Conservation (phyloP, 2,329 filamentous ascomycete genomes). For the Arthrobotrys musiformis region DNA sequence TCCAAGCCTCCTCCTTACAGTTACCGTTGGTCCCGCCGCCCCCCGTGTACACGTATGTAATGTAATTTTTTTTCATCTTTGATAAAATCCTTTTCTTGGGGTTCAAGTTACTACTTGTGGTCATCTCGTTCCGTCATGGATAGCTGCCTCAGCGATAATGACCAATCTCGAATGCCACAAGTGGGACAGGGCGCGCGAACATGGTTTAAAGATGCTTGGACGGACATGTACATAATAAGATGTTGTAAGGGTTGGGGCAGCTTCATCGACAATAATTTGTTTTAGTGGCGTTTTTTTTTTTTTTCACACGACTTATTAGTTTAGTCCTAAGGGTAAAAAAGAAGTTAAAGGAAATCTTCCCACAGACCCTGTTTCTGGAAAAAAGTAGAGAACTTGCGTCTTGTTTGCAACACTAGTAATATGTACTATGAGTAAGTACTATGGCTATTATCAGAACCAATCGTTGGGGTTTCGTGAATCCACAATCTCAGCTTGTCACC, state of each 20-base stretch:
- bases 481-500: conserved; percentile 38
- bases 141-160: conserved; percentile 52
- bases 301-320: too few relatives aligned
- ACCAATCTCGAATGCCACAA: conserved; percentile 52
- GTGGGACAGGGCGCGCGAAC: conserved; percentile 32
- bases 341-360: conserved; percentile 17
- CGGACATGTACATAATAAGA: conserved; percentile 47
- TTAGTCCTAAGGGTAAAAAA: too few relatives aligned
- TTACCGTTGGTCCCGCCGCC: too few relatives aligned
- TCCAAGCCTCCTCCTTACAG: conserved; percentile 50
- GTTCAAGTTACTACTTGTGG: conserved; percentile 47
- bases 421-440: too few relatives aligned
- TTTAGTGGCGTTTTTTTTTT: too few relatives aligned
- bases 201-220: conserved; percentile 44
- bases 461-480: conserved; percentile 44
- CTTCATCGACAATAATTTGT: too few relatives aligned
- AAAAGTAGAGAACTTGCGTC: conserved; percentile 17
- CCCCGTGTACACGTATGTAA: too few relatives aligned
- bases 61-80: too few relatives aligned
- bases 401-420: conserved; percentile 25
- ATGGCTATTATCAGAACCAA: conserved; percentile 34
- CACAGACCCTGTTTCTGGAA: conserved; percentile 51
- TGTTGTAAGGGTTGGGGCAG: conserved; percentile 40
- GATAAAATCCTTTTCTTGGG: too few relatives aligned
- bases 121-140: conserved; percentile 42